Percentiles rank a stretch among this genome's conserved stretches.
Evolutionary conservation across 2,329 filamentous ascomycete genomes (phyloP).

Genomic region (Zymoseptoria pseudotritici): DNA sequence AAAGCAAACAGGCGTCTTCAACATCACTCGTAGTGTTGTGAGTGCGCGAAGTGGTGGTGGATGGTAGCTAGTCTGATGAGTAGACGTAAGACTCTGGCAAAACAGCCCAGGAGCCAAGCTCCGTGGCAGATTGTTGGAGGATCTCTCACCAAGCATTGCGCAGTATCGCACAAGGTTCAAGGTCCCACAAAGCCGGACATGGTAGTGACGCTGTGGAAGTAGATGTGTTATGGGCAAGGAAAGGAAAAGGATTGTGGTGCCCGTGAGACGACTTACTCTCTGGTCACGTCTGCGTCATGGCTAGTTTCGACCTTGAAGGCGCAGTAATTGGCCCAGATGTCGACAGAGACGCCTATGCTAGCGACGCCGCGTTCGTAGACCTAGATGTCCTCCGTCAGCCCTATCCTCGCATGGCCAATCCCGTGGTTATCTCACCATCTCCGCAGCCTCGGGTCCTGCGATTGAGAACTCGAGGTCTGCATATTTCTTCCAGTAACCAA

Average conservation of each 20-base stretch:
- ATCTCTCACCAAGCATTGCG: conserved; percentile 25
- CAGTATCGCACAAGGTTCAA: conserved; percentile 6
- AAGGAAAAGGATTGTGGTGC: conserved; percentile 55
- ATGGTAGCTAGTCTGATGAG: conserved; percentile 17
- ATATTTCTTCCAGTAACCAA: conserved; percentile 99
- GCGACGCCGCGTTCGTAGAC: conserved; percentile 93
- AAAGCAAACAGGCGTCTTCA: background rate
- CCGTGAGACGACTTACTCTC: conserved; percentile 86
- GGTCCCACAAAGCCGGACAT: conserved; percentile 10
- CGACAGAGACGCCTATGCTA: conserved; percentile 86
- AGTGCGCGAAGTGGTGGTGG: conserved; percentile 9
- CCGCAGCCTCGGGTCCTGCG: conserved; percentile 89
- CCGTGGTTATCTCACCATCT: conserved; percentile 61
- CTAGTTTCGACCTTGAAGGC: conserved; percentile 96
- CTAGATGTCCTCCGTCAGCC: conserved; percentile 39
- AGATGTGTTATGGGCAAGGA: conserved; percentile 19
- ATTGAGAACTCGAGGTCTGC: conserved; percentile 96
- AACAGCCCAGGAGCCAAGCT: conserved; percentile 18
- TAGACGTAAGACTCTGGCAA: conserved; percentile 26
- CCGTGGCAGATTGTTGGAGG: conserved; percentile 25
- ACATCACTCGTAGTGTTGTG: conserved; percentile 7
- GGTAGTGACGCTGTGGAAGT: conserved; percentile 7
- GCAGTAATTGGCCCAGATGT: conserved; percentile 96
- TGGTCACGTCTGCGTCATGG: conserved; percentile 86
- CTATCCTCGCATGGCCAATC: conserved; percentile 20